Evolutionary conservation across 106 monocot species (phyloP), one percentile per base, ranked within the genome.

Genomic region (Allium sativum): DNA sequence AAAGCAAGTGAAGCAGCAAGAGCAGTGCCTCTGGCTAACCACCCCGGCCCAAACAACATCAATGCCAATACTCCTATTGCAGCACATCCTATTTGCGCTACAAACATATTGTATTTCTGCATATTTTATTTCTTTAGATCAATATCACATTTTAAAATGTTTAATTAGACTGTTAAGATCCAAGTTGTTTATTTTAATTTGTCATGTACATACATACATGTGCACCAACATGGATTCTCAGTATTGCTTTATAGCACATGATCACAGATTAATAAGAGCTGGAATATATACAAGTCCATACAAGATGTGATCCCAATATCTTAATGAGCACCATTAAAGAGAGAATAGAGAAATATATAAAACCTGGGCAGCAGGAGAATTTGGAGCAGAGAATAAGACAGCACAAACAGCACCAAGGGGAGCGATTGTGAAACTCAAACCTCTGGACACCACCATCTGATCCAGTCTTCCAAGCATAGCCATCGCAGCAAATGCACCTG

Each of bases 61-160:
- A 89, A 53, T 14, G 89, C 86, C 61, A 89, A 58, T n/a, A 94
- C 89, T 11, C 93, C 93, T 78, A 86, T 65, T n/a, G 85, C 81
- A 10, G 89, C 89, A 68, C 94, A 94, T 15, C 78, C 89, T 54
- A 94, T 86, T 53, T 94, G 94, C 40, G 94, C 89, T 48, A 84
- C 71, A 58, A 89, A 94, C 86, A 94, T 84, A 53, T 94, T 94
- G 60, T 74, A 68, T 71, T 86, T 94, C 94, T 94, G 89, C 81
- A 86, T 5, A 31, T 31, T 31, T 31, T 31, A 31, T 31, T 31
- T 31, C 5, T 5, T 5, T 5, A 31, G 31, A 31, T 31, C 31
- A 31, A 31, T 31, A 2, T 31, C 31, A 31, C 5, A 31, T 31
- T 31, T 31, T 31, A 31, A 31, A 31, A 2, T 5, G 31, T 31